A percentile compares a stretch with the other conserved stretches of the same genome.
Conservation (phyloP, 164 flowering plant genomes). For the Chloranthus sessilifolius region DNA sequence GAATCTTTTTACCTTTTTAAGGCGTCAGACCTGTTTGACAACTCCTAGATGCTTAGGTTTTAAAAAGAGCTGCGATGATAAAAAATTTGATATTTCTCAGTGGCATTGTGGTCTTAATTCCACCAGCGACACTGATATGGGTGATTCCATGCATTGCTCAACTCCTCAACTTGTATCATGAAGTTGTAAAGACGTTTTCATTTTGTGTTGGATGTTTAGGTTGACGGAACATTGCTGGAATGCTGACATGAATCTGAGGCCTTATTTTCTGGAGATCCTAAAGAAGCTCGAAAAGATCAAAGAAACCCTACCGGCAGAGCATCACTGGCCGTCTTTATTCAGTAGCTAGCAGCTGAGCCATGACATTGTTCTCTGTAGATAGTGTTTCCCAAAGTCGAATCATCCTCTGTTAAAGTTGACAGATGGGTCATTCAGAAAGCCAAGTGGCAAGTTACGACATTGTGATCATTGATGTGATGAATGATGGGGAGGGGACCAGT, state of each 20-base stretch:
- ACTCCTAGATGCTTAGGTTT: too few relatives aligned
- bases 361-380: background rate
- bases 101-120: too few relatives aligned
- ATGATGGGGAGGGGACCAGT: background rate
- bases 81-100: too few relatives aligned
- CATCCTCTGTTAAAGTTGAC: too few relatives aligned
- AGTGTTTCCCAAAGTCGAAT: constrained; percentile 1
- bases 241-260: constrained; percentile 84
- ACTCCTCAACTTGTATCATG: too few relatives aligned
- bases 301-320: constrained; percentile 58
- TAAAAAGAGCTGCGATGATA: too few relatives aligned
- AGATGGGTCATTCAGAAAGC: constrained; percentile 1
- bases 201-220: constrained; percentile 39
- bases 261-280: constrained; percentile 77
- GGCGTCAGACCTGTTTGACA: too few relatives aligned
- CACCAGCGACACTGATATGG: too few relatives aligned
- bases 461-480: background rate
- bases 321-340: constrained; percentile 77
- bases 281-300: constrained; percentile 84
- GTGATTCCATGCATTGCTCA: too few relatives aligned
- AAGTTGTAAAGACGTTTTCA: too few relatives aligned
- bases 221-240: constrained; percentile 82
- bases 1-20: too few relatives aligned
- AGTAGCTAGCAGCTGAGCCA: constrained; percentile 5
- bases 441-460: background rate